Conservation (phyloP, 176 grass and related monocot species). For the Eragrostis nindensis region DNA sequence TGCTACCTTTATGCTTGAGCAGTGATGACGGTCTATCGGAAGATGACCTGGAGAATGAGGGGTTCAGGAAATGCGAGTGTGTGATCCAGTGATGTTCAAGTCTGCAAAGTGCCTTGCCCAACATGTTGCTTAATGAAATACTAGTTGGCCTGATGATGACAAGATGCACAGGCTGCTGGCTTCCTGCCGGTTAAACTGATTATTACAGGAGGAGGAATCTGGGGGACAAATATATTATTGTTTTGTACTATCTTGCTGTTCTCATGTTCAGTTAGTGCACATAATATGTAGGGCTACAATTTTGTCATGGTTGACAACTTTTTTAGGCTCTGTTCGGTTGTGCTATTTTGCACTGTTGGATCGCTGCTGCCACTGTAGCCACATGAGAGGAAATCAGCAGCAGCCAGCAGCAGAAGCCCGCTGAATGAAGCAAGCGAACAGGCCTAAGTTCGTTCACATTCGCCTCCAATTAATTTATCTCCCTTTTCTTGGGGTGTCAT, state of each 20-base stretch:
- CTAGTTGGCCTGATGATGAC: background rate
- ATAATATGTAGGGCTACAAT: slow-evolving; percentile 40
- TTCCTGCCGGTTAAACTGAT: slow-evolving; percentile 10
- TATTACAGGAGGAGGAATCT: background rate
- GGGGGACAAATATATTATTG: background rate
- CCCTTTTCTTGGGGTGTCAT: too few relatives aligned
- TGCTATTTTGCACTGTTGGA: too few relatives aligned
- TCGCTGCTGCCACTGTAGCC: too few relatives aligned
- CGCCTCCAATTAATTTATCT: too few relatives aligned
- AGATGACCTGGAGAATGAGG: slow-evolving; percentile 55
- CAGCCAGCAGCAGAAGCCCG: too few relatives aligned
- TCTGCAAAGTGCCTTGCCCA: slow-evolving; percentile 4
- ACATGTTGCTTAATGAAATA: slow-evolving; percentile 3
- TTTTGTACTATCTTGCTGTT: slow-evolving; percentile 22
- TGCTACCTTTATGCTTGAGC: slow-evolving; percentile 26
- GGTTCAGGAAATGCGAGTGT: slow-evolving; percentile 83
- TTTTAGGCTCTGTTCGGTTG: too few relatives aligned
- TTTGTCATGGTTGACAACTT: slow-evolving; percentile 41
- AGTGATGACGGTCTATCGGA: slow-evolving; percentile 78
- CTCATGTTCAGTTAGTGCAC: slow-evolving; percentile 18
- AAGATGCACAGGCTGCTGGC: slow-evolving; percentile 4
- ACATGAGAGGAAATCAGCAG: too few relatives aligned
- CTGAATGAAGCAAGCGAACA: too few relatives aligned
- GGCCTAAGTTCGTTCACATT: too few relatives aligned
- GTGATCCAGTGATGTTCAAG: slow-evolving; percentile 65